Evolutionary conservation across 2,329 filamentous ascomycete genomes (phyloP).

Genomic region (Nothopassalora personata): DNA sequence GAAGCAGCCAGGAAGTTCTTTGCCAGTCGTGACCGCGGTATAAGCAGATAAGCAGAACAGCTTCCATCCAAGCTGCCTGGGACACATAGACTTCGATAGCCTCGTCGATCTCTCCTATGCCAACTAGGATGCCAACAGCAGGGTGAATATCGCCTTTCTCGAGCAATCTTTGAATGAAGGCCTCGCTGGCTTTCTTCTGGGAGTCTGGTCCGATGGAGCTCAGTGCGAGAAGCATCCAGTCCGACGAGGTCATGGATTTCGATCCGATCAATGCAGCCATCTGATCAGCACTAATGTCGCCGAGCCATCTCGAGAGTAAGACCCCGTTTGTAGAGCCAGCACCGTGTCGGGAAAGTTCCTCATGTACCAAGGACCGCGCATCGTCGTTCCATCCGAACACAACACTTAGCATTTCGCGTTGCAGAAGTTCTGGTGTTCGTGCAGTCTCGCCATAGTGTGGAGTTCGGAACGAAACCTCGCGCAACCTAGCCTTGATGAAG

Average conservation of each 20-base stretch:
- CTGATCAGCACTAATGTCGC: conserved; percentile 73
- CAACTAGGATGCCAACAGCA: conserved; percentile 85
- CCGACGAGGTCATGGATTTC: conserved; percentile 82
- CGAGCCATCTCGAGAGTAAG: conserved; percentile 86
- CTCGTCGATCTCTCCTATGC: conserved; percentile 86
- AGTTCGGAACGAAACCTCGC: conserved; percentile 75
- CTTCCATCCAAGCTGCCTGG: conserved; percentile 87
- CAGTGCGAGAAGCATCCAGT: conserved; percentile 94
- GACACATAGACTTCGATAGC: conserved; percentile 95
- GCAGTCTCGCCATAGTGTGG: conserved; percentile 48
- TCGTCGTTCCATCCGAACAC: conserved; percentile 95
- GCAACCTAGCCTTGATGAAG: conserved; percentile 72
- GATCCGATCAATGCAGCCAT: conserved; percentile 70
- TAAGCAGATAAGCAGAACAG: conserved; percentile 79
- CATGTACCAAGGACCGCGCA: conserved; percentile 71
- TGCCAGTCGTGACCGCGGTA: conserved; percentile 84
- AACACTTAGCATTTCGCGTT: conserved; percentile 83
- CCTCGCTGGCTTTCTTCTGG: conserved; percentile 83
- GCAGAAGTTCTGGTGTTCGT: conserved; percentile 62
- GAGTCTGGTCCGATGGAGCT: conserved; percentile 74
- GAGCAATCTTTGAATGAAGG: conserved; percentile 83
- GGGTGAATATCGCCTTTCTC: conserved; percentile 88
- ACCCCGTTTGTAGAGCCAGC: conserved; percentile 71
- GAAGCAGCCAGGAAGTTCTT: conserved; percentile 76
- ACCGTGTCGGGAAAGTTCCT: conserved; percentile 73